phyloP scores from a whole-genome alignment of 2,329 filamentous ascomycete species.

The Penicillium expansum region DNA sequence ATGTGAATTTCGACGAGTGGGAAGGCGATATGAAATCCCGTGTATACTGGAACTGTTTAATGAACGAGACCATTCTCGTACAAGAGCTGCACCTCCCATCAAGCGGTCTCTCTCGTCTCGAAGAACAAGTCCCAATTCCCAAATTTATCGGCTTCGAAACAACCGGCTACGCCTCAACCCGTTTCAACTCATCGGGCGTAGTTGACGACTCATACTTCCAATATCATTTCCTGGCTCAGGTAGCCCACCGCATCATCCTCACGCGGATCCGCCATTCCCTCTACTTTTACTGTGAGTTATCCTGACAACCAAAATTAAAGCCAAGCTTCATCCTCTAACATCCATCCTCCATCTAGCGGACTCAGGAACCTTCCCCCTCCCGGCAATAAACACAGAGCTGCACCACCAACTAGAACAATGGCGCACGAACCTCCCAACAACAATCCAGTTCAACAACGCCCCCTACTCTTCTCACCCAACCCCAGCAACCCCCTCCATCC shows the following conservation, averaged over 20 bases:
- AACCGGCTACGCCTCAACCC: conserved; percentile 32
- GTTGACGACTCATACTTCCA: conserved; percentile 56
- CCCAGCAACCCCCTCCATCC: conserved; percentile 22
- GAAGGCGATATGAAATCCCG: conserved; percentile 56
- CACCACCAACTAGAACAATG: conserved; percentile 57
- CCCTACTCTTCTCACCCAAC: conserved; percentile 17
- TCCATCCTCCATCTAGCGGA: conserved; percentile 28
- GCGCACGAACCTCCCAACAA: conserved; percentile 51
- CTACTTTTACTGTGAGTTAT: conserved; percentile 47
- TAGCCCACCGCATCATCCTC: conserved; percentile 56
- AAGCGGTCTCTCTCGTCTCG: conserved; percentile 51
- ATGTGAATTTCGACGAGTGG: conserved; percentile 50
- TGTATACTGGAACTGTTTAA: conserved; percentile 56
- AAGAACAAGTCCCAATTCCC: conserved; percentile 53
- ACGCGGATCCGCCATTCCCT: conserved; percentile 53
- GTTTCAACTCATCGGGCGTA: conserved; percentile 35
- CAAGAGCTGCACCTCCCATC: conserved; percentile 54
- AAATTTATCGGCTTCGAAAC: conserved; percentile 51
- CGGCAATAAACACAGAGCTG: conserved; percentile 51
- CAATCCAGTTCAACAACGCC: conserved; percentile 46
- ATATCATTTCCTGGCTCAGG: conserved; percentile 57
- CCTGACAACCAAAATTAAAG: not conserved
- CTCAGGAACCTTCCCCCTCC: conserved; percentile 46
- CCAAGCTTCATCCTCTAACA: not conserved
- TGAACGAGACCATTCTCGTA: conserved; percentile 56